Conservation (phyloP, 805 yeast genomes). For the Aciculoconidium aculeatum region DNA sequence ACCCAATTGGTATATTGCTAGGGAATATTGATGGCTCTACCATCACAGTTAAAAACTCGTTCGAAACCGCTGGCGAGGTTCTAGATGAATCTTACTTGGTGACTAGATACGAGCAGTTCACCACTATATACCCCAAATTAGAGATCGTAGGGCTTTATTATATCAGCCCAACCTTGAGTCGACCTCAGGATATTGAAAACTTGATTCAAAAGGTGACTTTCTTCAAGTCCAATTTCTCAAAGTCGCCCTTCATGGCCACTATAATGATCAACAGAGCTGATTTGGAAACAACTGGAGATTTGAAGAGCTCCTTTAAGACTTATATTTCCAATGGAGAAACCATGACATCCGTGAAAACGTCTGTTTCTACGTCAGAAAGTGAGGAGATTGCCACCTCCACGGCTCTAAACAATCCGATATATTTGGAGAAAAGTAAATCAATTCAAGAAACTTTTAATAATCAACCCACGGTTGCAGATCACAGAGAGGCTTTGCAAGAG, state of each 20-base stretch:
- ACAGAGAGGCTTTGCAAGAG: slow-evolving; percentile 8
- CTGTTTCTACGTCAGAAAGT: slow-evolving; percentile 21
- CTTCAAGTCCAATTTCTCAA: slow-evolving; percentile 1
- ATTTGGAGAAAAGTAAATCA: slow-evolving; percentile 11
- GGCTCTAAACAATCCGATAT: slow-evolving; percentile 21
- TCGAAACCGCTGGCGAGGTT: slow-evolving; percentile 16
- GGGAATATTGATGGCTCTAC: slow-evolving; percentile 14
- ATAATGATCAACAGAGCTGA: slow-evolving; percentile 1
- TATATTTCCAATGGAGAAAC: slow-evolving; percentile 1
- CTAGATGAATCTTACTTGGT: slow-evolving; percentile 21
- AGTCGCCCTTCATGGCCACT: slow-evolving; percentile 1
- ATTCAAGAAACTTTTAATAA: slow-evolving; percentile 5
- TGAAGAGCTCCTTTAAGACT: slow-evolving; percentile 2
- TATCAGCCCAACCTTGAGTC: slow-evolving; percentile 5
- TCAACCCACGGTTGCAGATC: slow-evolving; percentile 6
- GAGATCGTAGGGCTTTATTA: slow-evolving; percentile 28
- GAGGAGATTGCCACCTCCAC: slow-evolving; percentile 31
- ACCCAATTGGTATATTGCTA: slow-evolving; percentile 23
- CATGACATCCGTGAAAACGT: slow-evolving; percentile 8
- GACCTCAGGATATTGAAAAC: not conserved
- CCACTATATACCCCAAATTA: slow-evolving; percentile 22
- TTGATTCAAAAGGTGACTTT: slow-evolving; percentile 2
- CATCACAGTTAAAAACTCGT: slow-evolving; percentile 19
- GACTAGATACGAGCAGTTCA: slow-evolving; percentile 22
- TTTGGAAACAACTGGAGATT: too few relatives aligned